phyloP scores from a whole-genome alignment of 139 green algal genomes.

The Ostreobium quekettii region DNA sequence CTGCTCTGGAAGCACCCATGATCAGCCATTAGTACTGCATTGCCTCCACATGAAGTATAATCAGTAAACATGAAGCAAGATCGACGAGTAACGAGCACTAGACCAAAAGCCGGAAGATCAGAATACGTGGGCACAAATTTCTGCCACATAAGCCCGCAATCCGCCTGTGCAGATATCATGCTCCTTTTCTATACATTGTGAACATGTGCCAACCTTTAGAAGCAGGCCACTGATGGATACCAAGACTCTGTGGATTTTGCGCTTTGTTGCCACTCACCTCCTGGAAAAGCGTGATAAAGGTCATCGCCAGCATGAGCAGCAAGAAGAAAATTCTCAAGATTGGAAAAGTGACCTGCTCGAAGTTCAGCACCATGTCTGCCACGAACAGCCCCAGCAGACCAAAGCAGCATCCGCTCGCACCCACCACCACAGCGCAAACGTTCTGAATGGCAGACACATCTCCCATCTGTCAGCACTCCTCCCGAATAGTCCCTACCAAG shows the following conservation, averaged over 20 bases:
- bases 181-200: not conserved
- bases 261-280: too few species aligned
- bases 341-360: not conserved
- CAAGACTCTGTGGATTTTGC: not conserved
- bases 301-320: not conserved
- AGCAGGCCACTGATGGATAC: not conserved
- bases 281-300: too few species aligned
- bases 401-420: conserved; percentile 56
- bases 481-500: too few species aligned
- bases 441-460: too few species aligned
- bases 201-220: not conserved
- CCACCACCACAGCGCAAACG: too few species aligned
- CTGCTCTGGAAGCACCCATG: too few species aligned
- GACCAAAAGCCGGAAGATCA: not conserved
- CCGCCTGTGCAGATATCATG: too few species aligned
- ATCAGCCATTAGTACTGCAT: too few species aligned
- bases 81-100: not conserved
- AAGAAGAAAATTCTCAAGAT: not conserved
- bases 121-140: not conserved
- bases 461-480: too few species aligned
- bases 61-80: not conserved
- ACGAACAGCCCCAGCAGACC: conserved; percentile 58
- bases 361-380: conserved; percentile 8
- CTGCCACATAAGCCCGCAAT: too few species aligned
- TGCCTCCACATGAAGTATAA: not conserved